Percentiles rank a stretch among this genome's conserved stretches.
Conservation (phyloP, 2,329 filamentous ascomycete species). For the Metarhizium sp. region DNA sequence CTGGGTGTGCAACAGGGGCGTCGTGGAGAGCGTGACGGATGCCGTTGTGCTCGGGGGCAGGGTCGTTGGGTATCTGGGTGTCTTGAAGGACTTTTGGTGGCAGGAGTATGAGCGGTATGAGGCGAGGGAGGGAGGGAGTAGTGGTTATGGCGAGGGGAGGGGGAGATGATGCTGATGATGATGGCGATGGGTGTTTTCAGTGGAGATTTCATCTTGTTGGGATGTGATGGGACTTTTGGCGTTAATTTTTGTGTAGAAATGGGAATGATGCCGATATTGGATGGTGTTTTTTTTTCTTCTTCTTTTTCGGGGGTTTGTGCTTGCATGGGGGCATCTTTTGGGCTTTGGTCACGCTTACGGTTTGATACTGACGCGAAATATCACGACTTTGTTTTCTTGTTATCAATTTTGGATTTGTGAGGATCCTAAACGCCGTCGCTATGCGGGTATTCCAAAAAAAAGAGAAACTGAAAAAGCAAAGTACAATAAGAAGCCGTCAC, state of each 20-base stretch:
- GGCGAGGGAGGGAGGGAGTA: slow-evolving; percentile 3
- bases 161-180: background rate
- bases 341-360: too few species aligned
- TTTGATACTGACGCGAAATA: too few species aligned
- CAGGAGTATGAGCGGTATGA: slow-evolving; percentile 39
- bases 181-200: background rate
- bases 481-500: slow-evolving; percentile 1
- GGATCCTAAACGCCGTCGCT: slow-evolving; percentile 29
- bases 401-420: too few species aligned
- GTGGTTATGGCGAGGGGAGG: background rate
- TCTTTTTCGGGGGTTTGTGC: too few species aligned
- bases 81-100: slow-evolving; percentile 45
- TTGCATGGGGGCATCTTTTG: too few species aligned
- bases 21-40: slow-evolving; percentile 56
- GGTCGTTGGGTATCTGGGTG: slow-evolving; percentile 35
- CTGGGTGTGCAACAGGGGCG: slow-evolving; percentile 55
- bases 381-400: too few species aligned
- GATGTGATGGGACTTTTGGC: too few species aligned
- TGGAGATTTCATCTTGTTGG: background rate
- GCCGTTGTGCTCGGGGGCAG: slow-evolving; percentile 31
- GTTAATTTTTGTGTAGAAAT: too few species aligned
- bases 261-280: too few species aligned
- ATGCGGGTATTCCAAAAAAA: slow-evolving; percentile 18
- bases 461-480: background rate
- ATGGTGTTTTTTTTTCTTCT: too few species aligned